A percentile compares a stretch with the other conserved stretches of the same genome.
Conservation (phyloP, 1,139 yeast genomes). For the Candida freyschussii region DNA sequence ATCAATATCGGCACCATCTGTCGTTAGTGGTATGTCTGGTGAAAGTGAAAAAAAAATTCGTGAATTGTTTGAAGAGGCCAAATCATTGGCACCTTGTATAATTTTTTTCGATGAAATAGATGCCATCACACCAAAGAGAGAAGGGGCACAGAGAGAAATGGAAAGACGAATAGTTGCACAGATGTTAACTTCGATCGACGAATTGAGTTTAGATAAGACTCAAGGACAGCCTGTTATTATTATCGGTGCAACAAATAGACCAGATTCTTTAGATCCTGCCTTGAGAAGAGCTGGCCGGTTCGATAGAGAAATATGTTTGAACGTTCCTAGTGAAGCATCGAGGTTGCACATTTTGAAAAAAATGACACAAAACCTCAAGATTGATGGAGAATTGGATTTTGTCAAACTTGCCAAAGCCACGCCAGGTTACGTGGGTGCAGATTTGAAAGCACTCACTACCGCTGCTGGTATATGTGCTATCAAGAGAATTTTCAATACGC, state of each 20-base stretch:
- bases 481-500: constrained; percentile 67
- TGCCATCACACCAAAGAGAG: constrained; percentile 97
- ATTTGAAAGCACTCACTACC: constrained; percentile 84
- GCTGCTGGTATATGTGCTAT: constrained; percentile 97
- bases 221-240: constrained; percentile 92
- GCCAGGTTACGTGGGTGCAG: constrained; percentile 99
- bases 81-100: constrained; percentile 82
- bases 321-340: constrained; percentile 87
- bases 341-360: constrained; percentile 72
- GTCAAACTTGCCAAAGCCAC: constrained; percentile 79
- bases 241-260: constrained; percentile 96
- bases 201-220: constrained; percentile 78
- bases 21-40: constrained; percentile 99
- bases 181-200: constrained; percentile 90
- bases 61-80: constrained; percentile 92
- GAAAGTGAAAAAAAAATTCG: constrained; percentile 93
- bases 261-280: constrained; percentile 95
- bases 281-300: constrained; percentile 95
- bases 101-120: constrained; percentile 94
- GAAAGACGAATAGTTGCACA: constrained; percentile 97
- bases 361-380: constrained; percentile 62
- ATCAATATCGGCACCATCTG: constrained; percentile 89
- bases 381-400: constrained; percentile 70
- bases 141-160: constrained; percentile 98
- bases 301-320: constrained; percentile 88